Percentiles rank a stretch among this genome's conserved stretches.
Conservation (phyloP, 331 rosid genomes). For the Malus hybrid region DNA sequence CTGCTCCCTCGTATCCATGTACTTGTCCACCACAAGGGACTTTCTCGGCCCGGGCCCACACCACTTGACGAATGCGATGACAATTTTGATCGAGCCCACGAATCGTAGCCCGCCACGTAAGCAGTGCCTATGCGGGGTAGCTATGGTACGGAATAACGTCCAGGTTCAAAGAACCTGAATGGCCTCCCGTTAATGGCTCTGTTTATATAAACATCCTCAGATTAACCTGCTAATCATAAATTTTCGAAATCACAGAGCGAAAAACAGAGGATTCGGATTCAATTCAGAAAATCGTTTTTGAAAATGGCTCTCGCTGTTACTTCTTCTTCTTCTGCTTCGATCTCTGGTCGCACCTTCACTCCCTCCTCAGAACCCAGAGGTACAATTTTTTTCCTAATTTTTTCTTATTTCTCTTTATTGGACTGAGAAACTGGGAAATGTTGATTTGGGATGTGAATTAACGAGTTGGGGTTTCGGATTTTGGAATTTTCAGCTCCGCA, state of each 20-base stretch:
- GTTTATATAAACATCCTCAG: constrained; percentile 7
- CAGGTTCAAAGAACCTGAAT: constrained; percentile 61
- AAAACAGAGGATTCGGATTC: neutral
- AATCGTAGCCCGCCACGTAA: constrained; percentile 21
- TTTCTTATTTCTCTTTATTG: neutral
- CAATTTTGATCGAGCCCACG: constrained; percentile 18
- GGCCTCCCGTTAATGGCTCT: neutral
- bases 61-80: constrained; percentile 43
- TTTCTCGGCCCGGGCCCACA: neutral
- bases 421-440: neutral
- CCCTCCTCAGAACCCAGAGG: constrained; percentile 54
- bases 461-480: neutral
- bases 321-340: constrained; percentile 40
- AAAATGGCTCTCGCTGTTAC: constrained; percentile 65
- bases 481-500: constrained; percentile 42
- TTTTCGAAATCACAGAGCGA: neutral
- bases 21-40: neutral
- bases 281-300: neutral
- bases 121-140: neutral
- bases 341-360: constrained; percentile 40
- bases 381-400: neutral
- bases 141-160: constrained; percentile 29
- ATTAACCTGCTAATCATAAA: neutral
- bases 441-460: neutral
- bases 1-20: neutral